Evolutionary conservation across 2,329 filamentous ascomycete species (phyloP), one percentile per base, ranked within the genome.

Genomic region (Talaromyces sp.): DNA sequence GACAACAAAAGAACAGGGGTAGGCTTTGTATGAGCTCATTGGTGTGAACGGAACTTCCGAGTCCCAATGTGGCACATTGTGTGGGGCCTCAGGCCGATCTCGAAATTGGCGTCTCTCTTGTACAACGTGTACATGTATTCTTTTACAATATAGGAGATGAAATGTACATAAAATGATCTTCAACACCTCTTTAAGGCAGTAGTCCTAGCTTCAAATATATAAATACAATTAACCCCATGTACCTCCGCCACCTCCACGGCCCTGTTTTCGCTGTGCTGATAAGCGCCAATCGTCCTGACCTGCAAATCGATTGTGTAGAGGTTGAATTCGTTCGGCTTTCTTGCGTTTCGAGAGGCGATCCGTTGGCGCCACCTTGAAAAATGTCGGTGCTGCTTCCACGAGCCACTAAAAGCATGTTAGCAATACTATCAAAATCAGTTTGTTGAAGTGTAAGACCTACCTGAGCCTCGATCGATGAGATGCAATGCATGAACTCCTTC

Each of bases 401-500:
- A 99, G 85, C 87, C 87, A 89, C 77, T 79, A 16, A 54, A 9
- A 16, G 56, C 59, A 64, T 52, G 61, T 66, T 57, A 66, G 37
- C 35, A 62, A 66, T 47, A 65, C 59, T 10, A 22, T 31, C 33
- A 60, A n/a, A 10, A 57, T 13, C 37, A 63, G 43, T 13, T 14
- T 10, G 13, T 31, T 41, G 13, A 2, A 8, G 27, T 47, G 57
- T 19, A 58, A 58, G 14, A 66, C 74, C 65, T 77, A 78, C 75
- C 71, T 96, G 97, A 9, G 95, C 94, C 79, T 99, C 95, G 72
- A 99, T 98, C 3, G 87, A 86, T 3, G 92, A 97, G 14, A 93
- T 95, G 75, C 87, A 91, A 73, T 97, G 93, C 95, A 99, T 98
- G 78, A 98, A 99, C 80, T 99, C 95, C 81, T 96, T 94, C n/a